phyloP scores from a whole-genome alignment of 148 eudicot genomes.

The Arctostaphylos glauca region DNA sequence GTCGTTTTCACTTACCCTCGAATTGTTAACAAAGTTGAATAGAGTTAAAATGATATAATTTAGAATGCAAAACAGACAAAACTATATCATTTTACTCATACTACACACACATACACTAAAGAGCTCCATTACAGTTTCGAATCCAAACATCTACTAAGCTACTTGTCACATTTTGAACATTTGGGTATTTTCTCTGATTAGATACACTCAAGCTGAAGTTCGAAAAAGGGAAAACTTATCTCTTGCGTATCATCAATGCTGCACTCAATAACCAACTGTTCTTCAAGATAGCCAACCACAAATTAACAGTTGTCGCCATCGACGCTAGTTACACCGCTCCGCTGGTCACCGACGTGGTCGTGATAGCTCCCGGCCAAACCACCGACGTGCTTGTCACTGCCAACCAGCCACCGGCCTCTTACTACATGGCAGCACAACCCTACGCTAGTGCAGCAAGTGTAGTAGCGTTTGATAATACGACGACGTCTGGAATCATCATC shows the following conservation, averaged over 20 bases:
- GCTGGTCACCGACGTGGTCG: conserved; percentile 43
- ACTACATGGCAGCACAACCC: conserved; percentile 65
- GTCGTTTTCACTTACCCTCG: no score
- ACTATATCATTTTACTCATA: no score
- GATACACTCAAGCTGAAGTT: conserved; percentile 43
- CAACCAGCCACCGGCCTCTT: conserved; percentile 35
- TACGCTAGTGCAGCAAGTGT: conserved; percentile 43
- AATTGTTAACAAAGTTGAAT: no score
- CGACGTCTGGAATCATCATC: conserved; percentile 51
- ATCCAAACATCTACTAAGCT: no score
- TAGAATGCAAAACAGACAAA: no score
- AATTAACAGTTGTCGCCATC: conserved; percentile 58
- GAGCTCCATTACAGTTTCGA: no score
- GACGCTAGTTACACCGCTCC: conserved; percentile 69
- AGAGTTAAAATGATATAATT: no score
- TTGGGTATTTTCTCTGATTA: background rate
- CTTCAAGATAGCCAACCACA: conserved; percentile 70
- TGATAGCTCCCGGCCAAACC: conserved; percentile 72
- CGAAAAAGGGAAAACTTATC: conserved; percentile 55
- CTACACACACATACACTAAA: no score
- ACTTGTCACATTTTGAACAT: background rate
- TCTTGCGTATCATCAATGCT: conserved; percentile 72
- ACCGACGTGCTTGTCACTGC: conserved; percentile 61
- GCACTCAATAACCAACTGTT: conserved; percentile 70
- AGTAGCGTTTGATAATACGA: conserved; percentile 36